phyloP scores from a whole-genome alignment of 2,329 filamentous ascomycete species.

The Chaetomium globosum region DNA sequence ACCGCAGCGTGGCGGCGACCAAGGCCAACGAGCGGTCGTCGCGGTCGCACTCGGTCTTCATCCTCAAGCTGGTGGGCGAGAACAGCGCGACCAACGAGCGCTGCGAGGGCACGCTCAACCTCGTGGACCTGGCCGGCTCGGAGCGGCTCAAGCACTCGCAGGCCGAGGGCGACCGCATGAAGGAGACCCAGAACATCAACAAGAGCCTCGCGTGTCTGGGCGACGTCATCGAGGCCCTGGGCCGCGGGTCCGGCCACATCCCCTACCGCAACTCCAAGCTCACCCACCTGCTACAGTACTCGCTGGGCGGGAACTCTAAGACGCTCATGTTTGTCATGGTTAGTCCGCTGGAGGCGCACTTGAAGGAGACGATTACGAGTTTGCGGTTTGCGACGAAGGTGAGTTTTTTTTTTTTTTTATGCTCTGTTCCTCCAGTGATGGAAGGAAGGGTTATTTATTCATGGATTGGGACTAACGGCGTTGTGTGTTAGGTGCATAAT shows the following conservation, averaged over 20 bases:
- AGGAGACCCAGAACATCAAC: constrained; percentile 97
- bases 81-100: constrained; percentile 78
- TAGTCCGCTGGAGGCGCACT: constrained; percentile 83
- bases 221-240: constrained; percentile 93
- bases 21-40: constrained; percentile 95
- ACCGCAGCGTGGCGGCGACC: constrained; percentile 92
- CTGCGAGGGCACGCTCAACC: constrained; percentile 90
- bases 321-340: constrained; percentile 99
- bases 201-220: constrained; percentile 88
- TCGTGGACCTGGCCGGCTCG: constrained; percentile 92
- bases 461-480: constrained; percentile 21
- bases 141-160: constrained; percentile 87
- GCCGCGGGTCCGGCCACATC: constrained; percentile 78
- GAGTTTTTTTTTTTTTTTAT: constrained; percentile 38
- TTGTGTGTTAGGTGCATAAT: constrained; percentile 66
- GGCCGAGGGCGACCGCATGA: constrained; percentile 81
- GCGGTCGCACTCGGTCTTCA: constrained; percentile 94
- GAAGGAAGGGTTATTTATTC: not conserved
- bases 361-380: constrained; percentile 91
- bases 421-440: not conserved
- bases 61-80: constrained; percentile 73
- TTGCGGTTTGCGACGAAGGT: constrained; percentile 95
- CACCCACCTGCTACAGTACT: constrained; percentile 93
- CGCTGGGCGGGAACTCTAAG: constrained; percentile 90
- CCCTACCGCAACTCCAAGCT: constrained; percentile 97